Base-by-base conservation (phyloP, 352 stramenopile genomes). In the Thraustotheca clavata region DNA sequence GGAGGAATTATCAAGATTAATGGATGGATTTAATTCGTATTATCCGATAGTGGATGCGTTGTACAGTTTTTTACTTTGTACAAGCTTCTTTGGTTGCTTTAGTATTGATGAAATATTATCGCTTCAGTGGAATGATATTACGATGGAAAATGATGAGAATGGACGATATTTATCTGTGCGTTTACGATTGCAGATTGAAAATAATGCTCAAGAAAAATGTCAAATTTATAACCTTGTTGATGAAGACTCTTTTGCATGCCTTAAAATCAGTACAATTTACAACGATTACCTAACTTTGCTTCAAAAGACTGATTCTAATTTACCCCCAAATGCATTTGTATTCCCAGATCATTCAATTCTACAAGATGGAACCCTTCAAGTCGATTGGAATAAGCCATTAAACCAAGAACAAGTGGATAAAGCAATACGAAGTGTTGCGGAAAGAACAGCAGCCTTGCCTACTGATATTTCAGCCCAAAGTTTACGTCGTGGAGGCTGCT, bases 201-300 rank as follows among this genome's bases (percentile, higher is more conserved):
- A 31, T 9, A 59, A 34, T 41, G 49, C 43, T 16, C 31, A 59
- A 43, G 9, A 59, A n/a, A 34, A 59, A 9, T 59, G 49, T n/a
- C 49, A 59, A 59, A 40, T 59, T 8, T 59, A 59, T 34, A 59
- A 59, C 3, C 49, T 59, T 38, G n/a, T 59, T 8, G 49, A 59
- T 22, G 49, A 59, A 22, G 8, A n/a, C n/a, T 14, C 49, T 31
- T 59, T 46, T 39, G 31, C 49, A 8, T 41, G 49, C 49, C 27
- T 59, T 9, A 2, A 2, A n/a, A n/a, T 59, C 14, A 46, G 49
- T 59, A 34, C 31, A n/a, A 46, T 59, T 22, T 43, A 59, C 26
- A 14, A 59, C n/a, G 49, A 48, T 9, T 59, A 59, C 20, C 8
- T 59, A 12, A 12, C 18, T 43, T 14, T n/a, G 8, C 31, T 59